Percentiles rank a stretch among this genome's conserved stretches.
Evolutionary conservation across 345 rosid species (phyloP).

Genomic region (Xanthoceras sorbifolium): DNA sequence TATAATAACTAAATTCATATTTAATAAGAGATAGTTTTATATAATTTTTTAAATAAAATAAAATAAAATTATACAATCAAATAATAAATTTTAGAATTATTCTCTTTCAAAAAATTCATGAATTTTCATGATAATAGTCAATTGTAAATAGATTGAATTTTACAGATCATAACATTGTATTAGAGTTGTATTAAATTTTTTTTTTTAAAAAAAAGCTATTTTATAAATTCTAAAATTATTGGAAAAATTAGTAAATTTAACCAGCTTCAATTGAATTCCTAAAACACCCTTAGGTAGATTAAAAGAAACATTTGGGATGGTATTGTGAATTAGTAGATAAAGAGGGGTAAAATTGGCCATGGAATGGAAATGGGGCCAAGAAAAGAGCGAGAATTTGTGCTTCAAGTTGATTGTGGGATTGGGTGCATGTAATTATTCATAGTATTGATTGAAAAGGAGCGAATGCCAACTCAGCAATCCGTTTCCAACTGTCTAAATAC

Average conservation of each 20-base stretch:
- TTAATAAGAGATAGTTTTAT: no score
- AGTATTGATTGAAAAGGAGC: background rate
- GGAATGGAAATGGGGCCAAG: background rate
- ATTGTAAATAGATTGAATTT: no score
- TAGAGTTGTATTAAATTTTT: no score
- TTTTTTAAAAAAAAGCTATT: no score
- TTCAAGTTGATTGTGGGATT: background rate
- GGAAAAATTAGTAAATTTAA: background rate
- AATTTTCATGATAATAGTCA: no score
- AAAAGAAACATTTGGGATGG: background rate
- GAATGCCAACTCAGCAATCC: constrained; percentile 31
- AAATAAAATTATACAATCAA: no score
- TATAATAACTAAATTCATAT: no score
- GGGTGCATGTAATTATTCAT: constrained; percentile 11
- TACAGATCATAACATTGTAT: no score
- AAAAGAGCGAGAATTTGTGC: background rate
- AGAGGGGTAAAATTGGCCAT: constrained; percentile 27
- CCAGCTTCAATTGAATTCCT: background rate
- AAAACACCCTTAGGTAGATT: background rate
- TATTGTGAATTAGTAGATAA: background rate
- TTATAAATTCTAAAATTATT: no score
- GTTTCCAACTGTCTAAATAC: constrained; percentile 19
- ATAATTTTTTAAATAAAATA: no score
- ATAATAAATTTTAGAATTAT: no score
- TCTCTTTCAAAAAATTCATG: no score